Base-by-base conservation (phyloP, 805 yeast genomes). In the Cyberlindnera euphorbiae region DNA sequence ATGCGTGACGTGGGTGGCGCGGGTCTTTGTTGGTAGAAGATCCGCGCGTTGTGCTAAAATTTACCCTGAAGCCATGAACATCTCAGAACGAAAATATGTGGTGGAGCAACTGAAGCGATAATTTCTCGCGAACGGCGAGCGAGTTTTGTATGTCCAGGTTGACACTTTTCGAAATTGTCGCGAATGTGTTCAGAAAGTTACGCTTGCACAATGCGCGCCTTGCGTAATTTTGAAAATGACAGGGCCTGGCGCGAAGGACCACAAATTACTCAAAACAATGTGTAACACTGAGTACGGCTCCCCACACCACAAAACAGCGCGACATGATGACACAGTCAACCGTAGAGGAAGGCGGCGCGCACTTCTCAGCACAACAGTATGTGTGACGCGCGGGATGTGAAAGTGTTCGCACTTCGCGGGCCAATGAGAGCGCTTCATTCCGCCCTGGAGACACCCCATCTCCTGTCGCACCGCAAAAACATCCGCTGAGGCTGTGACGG, bases 91-190 rank as follows among this genome's bases (percentile, higher is more conserved):
- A 9, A 33, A 13, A 28, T 15, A 33, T 24, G 28, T 33, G 37
- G 27, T 28, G 13, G 5, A 28, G 37, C 37, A 33, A 33, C 17
- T 28, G 37, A 24, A 23, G 25, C 37, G 14, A 26, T 33, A 16
- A 28, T 33, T 22, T 28, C 32, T 30, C 32, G 32, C 32, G 12
- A 24, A 15, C 13, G 32, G 23, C n/a, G 8, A 14, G 6, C n/a
- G 25, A 15, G 3, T 19, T 28, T 33, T 33, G 37, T 33, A 33
- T 33, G 32, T 30, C 37, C 37, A 33, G 13, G 30, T 26, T 32
- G 35, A 15, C 12, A 9, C 9, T 19, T 19, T 7, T 8, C 22
- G 22, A 19, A 19, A 19, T 8, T 9, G 31, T 13, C 9, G 17
- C 29, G 29, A 9, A 9, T 8, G 16, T n/a, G 33, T n/a, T 16